Percentiles rank a stretch among this genome's conserved stretches.
These are phyloP conservation scores for Salinomyces thailandicus DNA, from an alignment of 2,329 filamentous ascomycete genomes.

Conservation along the genomic window DNA sequence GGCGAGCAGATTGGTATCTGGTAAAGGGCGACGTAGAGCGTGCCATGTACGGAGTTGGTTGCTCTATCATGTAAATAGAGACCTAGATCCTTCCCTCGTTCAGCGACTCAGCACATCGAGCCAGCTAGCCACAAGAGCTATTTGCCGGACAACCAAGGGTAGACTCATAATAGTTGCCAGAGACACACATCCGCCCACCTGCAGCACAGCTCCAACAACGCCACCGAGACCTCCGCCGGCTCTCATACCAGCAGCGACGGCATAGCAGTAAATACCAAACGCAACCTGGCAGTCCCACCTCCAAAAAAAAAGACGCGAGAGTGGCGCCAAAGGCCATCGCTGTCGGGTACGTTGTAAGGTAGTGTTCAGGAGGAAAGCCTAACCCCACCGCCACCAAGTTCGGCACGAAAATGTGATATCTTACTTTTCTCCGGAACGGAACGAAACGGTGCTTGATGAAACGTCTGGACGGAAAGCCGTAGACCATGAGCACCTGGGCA, in stretches of 20 bases:
- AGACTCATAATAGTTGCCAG: constrained; percentile 29
- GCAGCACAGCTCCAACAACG: constrained; percentile 43
- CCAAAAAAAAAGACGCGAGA: constrained; percentile 40
- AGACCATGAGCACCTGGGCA: constrained; percentile 41
- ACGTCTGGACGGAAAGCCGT: constrained; percentile 39
- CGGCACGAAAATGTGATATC: constrained; percentile 42
- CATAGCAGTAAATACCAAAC: constrained; percentile 17
- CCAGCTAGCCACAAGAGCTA: no score
- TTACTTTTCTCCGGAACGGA: no score
- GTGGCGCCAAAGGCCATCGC: constrained; percentile 46
- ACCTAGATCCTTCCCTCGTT: no score
- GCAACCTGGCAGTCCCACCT: constrained; percentile 6
- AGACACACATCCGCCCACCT: constrained; percentile 30
- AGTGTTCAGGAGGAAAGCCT: constrained; percentile 46
- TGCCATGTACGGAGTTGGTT: constrained; percentile 70
- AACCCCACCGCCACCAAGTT: constrained; percentile 50
- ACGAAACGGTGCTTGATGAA: constrained; percentile 43
- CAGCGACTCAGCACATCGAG: no score
- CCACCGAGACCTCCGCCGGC: constrained; percentile 52
- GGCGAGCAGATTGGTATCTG: constrained; percentile 88
- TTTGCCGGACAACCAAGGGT: constrained; percentile 26
- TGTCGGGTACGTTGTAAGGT: constrained; percentile 44
- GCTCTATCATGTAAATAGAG: constrained; percentile 2
- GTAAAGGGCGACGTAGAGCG: constrained; percentile 83
- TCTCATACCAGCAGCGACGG: constrained; percentile 46